These are phyloP conservation scores for Colletotrichum higginsianum DNA, from an alignment of 2,329 filamentous ascomycete species.

Conservation along the genomic window DNA sequence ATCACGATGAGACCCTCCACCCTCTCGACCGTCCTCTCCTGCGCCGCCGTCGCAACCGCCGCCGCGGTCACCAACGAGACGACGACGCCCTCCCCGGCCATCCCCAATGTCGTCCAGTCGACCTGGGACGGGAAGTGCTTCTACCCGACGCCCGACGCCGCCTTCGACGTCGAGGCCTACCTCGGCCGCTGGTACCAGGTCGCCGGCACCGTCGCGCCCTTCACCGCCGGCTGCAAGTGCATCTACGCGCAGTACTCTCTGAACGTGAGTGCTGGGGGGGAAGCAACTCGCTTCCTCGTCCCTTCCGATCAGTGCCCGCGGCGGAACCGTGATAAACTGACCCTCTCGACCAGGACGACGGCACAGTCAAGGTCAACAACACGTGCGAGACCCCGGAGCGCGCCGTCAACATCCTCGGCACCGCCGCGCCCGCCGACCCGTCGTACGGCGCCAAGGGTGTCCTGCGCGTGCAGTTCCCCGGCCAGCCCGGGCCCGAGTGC, in stretches of 20 bases:
- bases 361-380: slow-evolving; percentile 52
- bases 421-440: slow-evolving; percentile 47
- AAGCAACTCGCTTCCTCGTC: no score
- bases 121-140: slow-evolving; percentile 51
- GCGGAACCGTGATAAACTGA: background rate
- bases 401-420: slow-evolving; percentile 50
- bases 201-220: slow-evolving; percentile 51
- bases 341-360: slow-evolving; percentile 46
- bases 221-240: slow-evolving; percentile 52
- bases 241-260: slow-evolving; percentile 51
- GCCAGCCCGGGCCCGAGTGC: slow-evolving; percentile 48
- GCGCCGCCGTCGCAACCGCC: slow-evolving; percentile 34
- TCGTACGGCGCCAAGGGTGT: slow-evolving; percentile 50
- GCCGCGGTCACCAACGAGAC: slow-evolving; percentile 37
- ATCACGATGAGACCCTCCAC: slow-evolving; percentile 30
- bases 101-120: slow-evolving; percentile 47
- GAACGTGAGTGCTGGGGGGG: slow-evolving; percentile 44
- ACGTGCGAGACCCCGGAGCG: slow-evolving; percentile 48
- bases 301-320: no score
- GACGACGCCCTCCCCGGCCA: slow-evolving; percentile 8
- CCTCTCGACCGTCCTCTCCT: slow-evolving; percentile 28
- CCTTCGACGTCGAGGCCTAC: slow-evolving; percentile 50
- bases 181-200: slow-evolving; percentile 54
- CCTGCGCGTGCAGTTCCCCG: slow-evolving; percentile 51
- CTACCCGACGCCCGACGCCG: slow-evolving; percentile 49